These are phyloP conservation scores for Nothomitra cinnamomea DNA, from an alignment of 2,329 filamentous ascomycete genomes.

Conservation along the genomic window DNA sequence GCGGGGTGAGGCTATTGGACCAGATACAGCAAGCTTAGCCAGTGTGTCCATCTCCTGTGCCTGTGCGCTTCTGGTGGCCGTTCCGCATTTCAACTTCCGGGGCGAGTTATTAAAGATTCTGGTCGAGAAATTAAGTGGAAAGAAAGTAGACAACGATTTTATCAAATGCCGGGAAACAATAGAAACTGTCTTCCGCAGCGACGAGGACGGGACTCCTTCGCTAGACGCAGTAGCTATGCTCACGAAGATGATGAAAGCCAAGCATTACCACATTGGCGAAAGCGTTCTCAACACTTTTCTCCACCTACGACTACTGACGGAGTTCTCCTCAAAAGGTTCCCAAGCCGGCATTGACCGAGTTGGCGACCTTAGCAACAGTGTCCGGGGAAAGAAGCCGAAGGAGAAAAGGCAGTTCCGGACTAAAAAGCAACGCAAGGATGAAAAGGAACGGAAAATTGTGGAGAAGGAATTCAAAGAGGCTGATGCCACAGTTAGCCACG, in stretches of 20 bases:
- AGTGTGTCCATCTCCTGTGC: conserved; percentile 72
- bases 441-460: conserved; percentile 72
- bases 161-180: conserved; percentile 61
- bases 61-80: conserved; percentile 60
- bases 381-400: conserved; percentile 28
- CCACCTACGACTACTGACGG: conserved; percentile 70
- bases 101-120: conserved; percentile 75
- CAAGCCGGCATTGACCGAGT: conserved; percentile 54
- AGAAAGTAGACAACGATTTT: conserved; percentile 57
- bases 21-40: conserved; percentile 32
- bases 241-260: conserved; percentile 87
- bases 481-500: conserved; percentile 77
- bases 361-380: conserved; percentile 25
- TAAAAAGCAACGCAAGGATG: conserved; percentile 66
- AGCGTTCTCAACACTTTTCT: conserved; percentile 80
- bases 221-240: conserved; percentile 73
- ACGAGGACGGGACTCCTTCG: conserved; percentile 78
- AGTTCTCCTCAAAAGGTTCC: conserved; percentile 74
- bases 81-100: conserved; percentile 96
- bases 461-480: conserved; percentile 90
- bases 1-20: conserved; percentile 22
- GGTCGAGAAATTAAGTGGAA: conserved; percentile 62
- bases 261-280: conserved; percentile 69
- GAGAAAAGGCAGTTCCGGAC: conserved; percentile 73
- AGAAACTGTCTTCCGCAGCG: conserved; percentile 65